A percentile compares a stretch with the other conserved stretches of the same genome.
Evolutionary conservation across 2,329 filamentous ascomycete genomes (phyloP).

Genomic region (Pestalotiopsis fici): DNA sequence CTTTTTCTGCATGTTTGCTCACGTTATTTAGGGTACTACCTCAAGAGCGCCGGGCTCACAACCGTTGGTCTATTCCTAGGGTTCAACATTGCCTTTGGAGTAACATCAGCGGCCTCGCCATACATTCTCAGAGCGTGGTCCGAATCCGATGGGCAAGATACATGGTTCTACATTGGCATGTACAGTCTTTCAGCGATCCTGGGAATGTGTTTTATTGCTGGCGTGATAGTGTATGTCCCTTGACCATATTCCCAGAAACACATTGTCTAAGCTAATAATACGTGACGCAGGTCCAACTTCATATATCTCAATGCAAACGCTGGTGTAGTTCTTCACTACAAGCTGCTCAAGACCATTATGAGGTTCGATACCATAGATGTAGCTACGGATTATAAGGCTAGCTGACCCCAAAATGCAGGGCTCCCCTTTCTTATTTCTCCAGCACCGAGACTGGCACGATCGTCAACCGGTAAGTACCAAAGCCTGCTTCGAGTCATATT

Average conservation of each 20-base stretch:
- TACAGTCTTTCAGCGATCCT: not conserved
- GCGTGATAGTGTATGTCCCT: not conserved
- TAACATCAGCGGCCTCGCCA: not conserved
- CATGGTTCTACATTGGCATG: not conserved
- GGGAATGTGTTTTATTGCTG: not conserved
- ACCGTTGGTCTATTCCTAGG: not conserved
- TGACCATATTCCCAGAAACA: too few species aligned
- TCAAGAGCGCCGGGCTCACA: not conserved
- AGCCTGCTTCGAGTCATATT: not conserved
- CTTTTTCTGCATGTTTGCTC: not conserved
- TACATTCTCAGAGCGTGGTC: constrained; percentile 1
- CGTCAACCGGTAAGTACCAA: not conserved
- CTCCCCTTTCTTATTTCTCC: not conserved
- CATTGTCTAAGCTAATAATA: not conserved
- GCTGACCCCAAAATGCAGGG: not conserved
- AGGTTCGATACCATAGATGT: not conserved
- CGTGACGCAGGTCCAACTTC: not conserved
- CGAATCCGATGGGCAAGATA: not conserved
- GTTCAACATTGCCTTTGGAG: not conserved
- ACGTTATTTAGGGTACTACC: not conserved
- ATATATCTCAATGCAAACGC: not conserved
- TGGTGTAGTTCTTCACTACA: not conserved
- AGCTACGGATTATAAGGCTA: too few species aligned
- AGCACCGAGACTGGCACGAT: not conserved
- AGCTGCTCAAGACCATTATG: constrained; percentile 1